These are phyloP conservation scores for Theobroma grandiflorum DNA, from an alignment of 441 rosid species.

Conservation along the genomic window DNA sequence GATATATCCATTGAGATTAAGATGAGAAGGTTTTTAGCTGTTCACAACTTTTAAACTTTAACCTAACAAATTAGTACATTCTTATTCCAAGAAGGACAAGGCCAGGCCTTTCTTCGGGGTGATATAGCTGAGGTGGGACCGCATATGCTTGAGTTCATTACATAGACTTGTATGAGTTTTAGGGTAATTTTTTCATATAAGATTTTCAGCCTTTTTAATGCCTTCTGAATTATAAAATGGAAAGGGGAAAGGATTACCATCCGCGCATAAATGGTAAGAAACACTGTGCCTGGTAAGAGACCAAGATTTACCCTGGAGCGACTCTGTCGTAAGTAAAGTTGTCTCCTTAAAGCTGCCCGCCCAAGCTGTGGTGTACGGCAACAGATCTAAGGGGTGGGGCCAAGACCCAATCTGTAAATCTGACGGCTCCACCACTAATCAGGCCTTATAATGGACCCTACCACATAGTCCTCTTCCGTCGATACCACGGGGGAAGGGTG, in stretches of 20 bases:
- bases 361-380: slow-evolving; percentile 24
- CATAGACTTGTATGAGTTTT: too few relatives aligned
- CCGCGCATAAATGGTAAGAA: neutral
- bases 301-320: neutral
- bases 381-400: neutral
- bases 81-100: too few relatives aligned
- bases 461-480: slow-evolving; percentile 11
- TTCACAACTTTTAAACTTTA: neutral
- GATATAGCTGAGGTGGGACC: too few relatives aligned
- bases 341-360: slow-evolving; percentile 2
- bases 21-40: neutral
- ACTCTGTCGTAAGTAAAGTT: neutral
- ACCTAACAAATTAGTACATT: too few relatives aligned
- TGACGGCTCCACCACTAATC: slow-evolving; percentile 24
- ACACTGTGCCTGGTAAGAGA: neutral
- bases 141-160: too few relatives aligned
- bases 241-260: neutral
- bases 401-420: slow-evolving; percentile 25
- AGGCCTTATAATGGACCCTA: slow-evolving; percentile 16
- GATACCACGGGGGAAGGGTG: neutral
- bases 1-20: neutral
- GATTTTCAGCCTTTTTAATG: neutral
- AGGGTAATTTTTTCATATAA: too few relatives aligned
- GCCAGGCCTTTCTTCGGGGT: too few relatives aligned
- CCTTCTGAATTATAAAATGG: neutral